Evolutionary conservation across 2,329 filamentous ascomycete genomes (phyloP), one percentile per base, ranked within the genome.

Genomic region (Phialophora verrucosa): DNA sequence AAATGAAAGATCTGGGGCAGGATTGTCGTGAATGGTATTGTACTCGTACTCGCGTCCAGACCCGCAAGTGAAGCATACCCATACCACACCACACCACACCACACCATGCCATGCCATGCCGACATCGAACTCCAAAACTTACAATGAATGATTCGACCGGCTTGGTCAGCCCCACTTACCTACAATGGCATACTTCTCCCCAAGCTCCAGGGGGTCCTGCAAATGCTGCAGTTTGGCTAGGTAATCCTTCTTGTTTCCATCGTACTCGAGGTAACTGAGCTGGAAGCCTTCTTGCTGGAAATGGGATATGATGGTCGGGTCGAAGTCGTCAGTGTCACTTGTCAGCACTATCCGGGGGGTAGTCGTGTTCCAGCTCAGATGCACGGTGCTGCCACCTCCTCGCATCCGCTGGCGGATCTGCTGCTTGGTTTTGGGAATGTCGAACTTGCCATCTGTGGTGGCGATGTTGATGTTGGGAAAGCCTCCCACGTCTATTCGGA

Each of bases 211-310:
- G 10, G 80, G 79, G 49, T 87, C 84, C 59, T 83, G 83, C 42
- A 85, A 75, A 20, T 78, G 76, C 67, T 83, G 82, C 64, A 89
- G 73, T 61, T 79, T 79, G 55, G 82, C 79, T n/a, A 79, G 78
- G 69, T 85, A 81, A 14, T 81, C 78, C 68, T 85, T 83, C 44
- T 86, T 76, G 17, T 78, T 75, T 20, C 83, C 83, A 17, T 83
- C 82, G 44, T 84, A 82, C 6, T 86, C 83, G 0, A 88, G 74
- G 72, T 89, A 89, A 29, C 81, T 77, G 2, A 87, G 82, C 20
- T 83, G 78, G 73, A 88, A 90, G 1, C 87, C 87, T 74, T 90
- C 87, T 47, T 85, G 82, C 32, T 79, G 77, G 85, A 86, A 89
- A 62, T 83, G 81, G 53, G 82, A 78, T 63, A 86, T 75, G 0